These are phyloP conservation scores for Fusarium burgessii DNA, from an alignment of 2,329 filamentous ascomycete species.

Conservation along the genomic window DNA sequence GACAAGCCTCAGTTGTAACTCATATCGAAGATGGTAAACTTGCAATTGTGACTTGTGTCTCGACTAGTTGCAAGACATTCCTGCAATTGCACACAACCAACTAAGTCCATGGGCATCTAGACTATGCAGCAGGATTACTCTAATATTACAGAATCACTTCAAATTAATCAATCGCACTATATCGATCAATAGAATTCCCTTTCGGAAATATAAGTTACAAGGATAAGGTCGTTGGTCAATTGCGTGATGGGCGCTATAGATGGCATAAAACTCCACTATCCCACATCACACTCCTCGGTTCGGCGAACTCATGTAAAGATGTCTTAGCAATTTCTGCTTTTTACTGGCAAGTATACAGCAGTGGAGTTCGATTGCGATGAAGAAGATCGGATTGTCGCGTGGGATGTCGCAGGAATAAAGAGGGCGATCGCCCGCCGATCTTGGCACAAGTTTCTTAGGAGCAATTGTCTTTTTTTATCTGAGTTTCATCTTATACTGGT, in stretches of 20 bases:
- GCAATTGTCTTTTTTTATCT: background rate
- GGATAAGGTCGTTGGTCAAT: conserved; percentile 16
- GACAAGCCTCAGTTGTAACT: too few species aligned
- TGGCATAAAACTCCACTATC: conserved; percentile 25
- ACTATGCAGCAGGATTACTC: background rate
- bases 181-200: background rate
- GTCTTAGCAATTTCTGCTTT: background rate
- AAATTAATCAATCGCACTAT: background rate
- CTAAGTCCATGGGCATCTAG: background rate
- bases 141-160: background rate
- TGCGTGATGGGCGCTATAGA: conserved; percentile 23
- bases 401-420: conserved; percentile 7
- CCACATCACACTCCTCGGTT: background rate
- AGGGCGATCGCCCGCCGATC: background rate
- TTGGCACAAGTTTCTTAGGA: background rate
- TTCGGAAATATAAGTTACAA: background rate
- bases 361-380: background rate
- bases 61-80: background rate
- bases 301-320: background rate
- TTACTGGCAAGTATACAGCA: background rate
- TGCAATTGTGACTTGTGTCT: background rate
- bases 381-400: background rate
- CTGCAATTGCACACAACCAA: background rate
- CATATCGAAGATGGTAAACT: too few species aligned
- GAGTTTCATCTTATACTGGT: background rate